Base-by-base conservation (phyloP, 2,329 filamentous ascomycete species). In the Parastagonospora avenae region DNA sequence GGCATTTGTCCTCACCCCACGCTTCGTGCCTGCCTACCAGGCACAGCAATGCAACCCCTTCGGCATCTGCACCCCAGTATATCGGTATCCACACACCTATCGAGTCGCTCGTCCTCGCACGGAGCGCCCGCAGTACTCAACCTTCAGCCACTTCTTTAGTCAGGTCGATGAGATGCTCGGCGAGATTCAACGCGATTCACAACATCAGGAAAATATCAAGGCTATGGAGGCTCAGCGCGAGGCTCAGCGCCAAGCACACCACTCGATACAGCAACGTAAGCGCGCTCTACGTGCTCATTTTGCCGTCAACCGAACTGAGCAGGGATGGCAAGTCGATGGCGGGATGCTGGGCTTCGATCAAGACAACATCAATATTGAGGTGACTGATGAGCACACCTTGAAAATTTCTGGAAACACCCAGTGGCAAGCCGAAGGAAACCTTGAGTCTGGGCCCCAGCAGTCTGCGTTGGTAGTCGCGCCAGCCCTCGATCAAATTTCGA, bases 321-420 rank as follows among this genome's bases (percentile, higher is more conserved):
- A 68, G 42, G 67, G 66, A 35, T 73, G 68, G 52, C 59, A 68
- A 45, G 55, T 73, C 12, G 54, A 70, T 28, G 70, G 65, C 31
- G 67, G 72, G 16, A 49, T 72, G 8, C 63, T 63, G 2, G 68
- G 68, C 2, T 72, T 73, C 50, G 55, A 63, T 15, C 67, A 71
- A 52, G 59, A 72, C n/a, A 67, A 73, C 48, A 65, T 73, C 46
- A 63, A 46, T 38, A 70, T 73, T 42, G 68, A 72, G 41, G 56
- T 71, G 12, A 67, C 62, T 2, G 70, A 71, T 16, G 70, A 68
- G 33, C 57, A 69, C 45, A 73, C 67, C 2, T 44, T 73, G 46
- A 72, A 61, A 46, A 59, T 72, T 12, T 44, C 59, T 6, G 70
- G 69, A 16, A 70, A 70, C 54, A 71, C 67, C 4, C 52, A 66